Base-by-base conservation (phyloP, 169 alveolate species). In the Plasmodium ovale region DNA sequence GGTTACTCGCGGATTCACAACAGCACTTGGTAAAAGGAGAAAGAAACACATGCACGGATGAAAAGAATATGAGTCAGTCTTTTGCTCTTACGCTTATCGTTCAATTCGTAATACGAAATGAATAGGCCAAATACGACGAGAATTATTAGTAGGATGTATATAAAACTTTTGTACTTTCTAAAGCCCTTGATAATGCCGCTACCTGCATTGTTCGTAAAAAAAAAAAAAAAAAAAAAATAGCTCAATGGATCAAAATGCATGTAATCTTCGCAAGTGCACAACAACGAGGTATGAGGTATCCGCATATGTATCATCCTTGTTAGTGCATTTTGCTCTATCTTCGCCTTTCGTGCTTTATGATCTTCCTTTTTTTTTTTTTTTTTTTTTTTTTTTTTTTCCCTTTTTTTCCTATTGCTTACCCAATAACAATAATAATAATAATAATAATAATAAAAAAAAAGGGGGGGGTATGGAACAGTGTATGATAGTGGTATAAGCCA, bases 91-190 rank as follows among this genome's bases (percentile, higher is more conserved):
- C 69, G 42, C 23, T 74, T 62, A 9, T 60, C 73, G 33, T 42
- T 60, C 14, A 72, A 14, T 25, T 53, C 87, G 29, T 33, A 72
- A 60, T 72, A 72, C 0, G 69, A 53, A 53, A 72, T 72, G n/a
- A 42, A 53, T 37, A 72, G 7, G 7, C 56, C 56, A 56, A 53
- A 72, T 6, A 31, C 25, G 19, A 53, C 39, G 12, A 74, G 49
- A 16, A 74, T 27, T 29, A 33, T 19, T 29, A 74, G 12, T 21
- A 74, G 60, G 3, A 74, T 59, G 49, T 60, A 74, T 19, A 74
- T 59, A 53, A 74, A 74, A 21, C 53, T 58, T 44, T 62, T 59
- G 29, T 74, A 74, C 25, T 60, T 74, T 60, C 37, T 59, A 2
- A 59, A 42, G 16, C 31, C 7, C 9, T n/a, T 56, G 12, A 47